Conservation (phyloP, 2,329 filamentous ascomycete genomes). For the Fusarium duplospermum region DNA sequence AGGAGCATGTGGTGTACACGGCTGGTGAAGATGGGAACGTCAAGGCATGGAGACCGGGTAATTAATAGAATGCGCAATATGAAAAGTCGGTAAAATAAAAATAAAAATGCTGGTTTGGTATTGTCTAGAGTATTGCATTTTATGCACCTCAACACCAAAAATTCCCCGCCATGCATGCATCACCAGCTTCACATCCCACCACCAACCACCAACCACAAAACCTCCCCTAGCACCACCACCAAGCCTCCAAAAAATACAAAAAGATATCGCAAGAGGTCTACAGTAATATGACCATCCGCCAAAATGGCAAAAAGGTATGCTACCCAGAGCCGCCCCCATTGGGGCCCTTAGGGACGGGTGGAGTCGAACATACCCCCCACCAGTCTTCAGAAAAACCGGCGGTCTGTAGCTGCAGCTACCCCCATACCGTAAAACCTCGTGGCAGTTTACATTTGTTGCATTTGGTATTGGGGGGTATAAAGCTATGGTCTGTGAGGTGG, state of each 20-base stretch:
- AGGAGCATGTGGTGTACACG: constrained; percentile 68
- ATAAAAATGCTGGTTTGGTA: background rate
- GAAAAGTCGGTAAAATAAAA: constrained; percentile 22
- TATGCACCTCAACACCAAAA: constrained; percentile 8
- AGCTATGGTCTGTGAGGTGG: background rate
- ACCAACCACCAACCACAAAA: background rate
- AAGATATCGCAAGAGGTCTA: background rate
- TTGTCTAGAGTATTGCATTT: background rate
- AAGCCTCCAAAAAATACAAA: background rate
- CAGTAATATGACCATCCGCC: too few species aligned
- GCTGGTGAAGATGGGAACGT: constrained; percentile 69
- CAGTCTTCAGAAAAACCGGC: constrained; percentile 8
- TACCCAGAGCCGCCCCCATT: background rate
- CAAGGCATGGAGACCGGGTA: constrained; percentile 64
- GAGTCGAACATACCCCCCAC: constrained; percentile 6
- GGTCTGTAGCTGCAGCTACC: background rate
- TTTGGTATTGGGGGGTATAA: constrained; percentile 6
- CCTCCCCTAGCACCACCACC: background rate
- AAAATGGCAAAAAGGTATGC: background rate
- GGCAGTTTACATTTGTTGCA: background rate
- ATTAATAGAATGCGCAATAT: constrained; percentile 11
- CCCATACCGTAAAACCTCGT: constrained; percentile 10
- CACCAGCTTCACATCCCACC: background rate
- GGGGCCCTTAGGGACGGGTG: background rate
- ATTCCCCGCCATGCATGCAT: background rate